A percentile compares a stretch with the other conserved stretches of the same genome.
phyloP scores from a whole-genome alignment of 2,329 filamentous ascomycete species.

The Knoxdaviesia capensis region DNA sequence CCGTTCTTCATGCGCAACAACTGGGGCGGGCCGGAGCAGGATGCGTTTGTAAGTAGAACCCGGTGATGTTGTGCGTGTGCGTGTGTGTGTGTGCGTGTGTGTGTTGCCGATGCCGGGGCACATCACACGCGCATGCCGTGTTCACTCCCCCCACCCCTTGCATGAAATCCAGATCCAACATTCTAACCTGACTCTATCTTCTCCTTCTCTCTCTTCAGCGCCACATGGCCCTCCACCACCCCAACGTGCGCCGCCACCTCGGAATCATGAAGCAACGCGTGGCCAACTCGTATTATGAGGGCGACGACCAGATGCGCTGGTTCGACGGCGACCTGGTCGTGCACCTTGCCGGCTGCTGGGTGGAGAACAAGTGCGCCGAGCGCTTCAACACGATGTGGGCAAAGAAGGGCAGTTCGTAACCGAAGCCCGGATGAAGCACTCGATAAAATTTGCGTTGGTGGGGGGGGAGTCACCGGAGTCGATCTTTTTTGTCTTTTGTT shows the following conservation, averaged over 20 bases:
- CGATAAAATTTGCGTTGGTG: too few relatives aligned
- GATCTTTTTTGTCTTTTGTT: too few relatives aligned
- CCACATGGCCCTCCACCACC: slow-evolving; percentile 4
- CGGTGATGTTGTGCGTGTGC: too few relatives aligned
- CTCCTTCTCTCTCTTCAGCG: background rate
- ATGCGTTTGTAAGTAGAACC: background rate
- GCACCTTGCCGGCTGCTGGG: slow-evolving; percentile 5
- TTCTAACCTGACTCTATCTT: too few relatives aligned
- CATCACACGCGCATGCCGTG: too few relatives aligned
- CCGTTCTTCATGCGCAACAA: slow-evolving; percentile 4
- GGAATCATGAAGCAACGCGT: slow-evolving; percentile 4
- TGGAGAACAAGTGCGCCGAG: slow-evolving; percentile 1
- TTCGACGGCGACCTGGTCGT: slow-evolving; percentile 4
- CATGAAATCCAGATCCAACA: too few relatives aligned
- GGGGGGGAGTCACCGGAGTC: too few relatives aligned
- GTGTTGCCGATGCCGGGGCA: too few relatives aligned
- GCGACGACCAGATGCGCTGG: slow-evolving; percentile 2
- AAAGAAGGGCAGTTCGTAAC: too few relatives aligned
- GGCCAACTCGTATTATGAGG: slow-evolving; percentile 4
- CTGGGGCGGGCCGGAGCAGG: slow-evolving; percentile 4
- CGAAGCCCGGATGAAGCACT: too few relatives aligned
- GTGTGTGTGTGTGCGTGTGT: too few relatives aligned
- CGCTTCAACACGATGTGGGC: slow-evolving; percentile 5
- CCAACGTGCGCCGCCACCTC: slow-evolving; percentile 4
- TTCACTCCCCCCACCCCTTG: too few relatives aligned